These are phyloP conservation scores for Porcisia hertigi DNA, from an alignment of 208 protist genomes.

Conservation along the genomic window DNA sequence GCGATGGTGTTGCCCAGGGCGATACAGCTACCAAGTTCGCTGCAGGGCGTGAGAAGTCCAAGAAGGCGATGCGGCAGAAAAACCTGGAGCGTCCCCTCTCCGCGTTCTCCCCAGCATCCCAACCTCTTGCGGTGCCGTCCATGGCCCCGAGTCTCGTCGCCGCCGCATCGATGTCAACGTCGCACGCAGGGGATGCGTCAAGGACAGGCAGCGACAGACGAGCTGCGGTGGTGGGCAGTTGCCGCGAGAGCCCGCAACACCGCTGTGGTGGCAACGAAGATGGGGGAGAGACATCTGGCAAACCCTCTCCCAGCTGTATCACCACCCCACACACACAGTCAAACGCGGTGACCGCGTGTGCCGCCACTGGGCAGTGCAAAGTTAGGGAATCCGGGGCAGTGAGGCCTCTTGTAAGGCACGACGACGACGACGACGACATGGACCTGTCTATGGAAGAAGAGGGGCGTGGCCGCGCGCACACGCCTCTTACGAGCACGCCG, in stretches of 20 bases:
- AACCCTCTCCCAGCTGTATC: neutral
- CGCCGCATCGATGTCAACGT: neutral
- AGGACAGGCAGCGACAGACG: neutral
- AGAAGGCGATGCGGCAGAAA: neutral
- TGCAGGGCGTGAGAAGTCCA: neutral
- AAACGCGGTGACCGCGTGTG: neutral
- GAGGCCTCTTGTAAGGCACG: neutral
- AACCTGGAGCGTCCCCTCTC: neutral
- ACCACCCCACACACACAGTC: neutral
- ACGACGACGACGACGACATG: neutral
- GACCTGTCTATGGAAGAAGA: constrained; percentile 24
- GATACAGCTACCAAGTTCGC: neutral
- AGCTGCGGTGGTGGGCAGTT: neutral
- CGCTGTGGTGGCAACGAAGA: constrained; percentile 1
- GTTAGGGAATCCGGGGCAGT: neutral
- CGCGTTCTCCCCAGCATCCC: neutral
- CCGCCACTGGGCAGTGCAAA: neutral
- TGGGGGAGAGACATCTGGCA: neutral
- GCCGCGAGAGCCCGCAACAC: neutral
- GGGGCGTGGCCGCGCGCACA: neutral
- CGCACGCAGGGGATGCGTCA: neutral
- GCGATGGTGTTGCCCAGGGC: neutral
- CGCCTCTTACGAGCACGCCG: neutral
- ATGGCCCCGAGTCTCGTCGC: neutral
- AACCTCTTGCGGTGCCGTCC: neutral